Base-by-base conservation (phyloP, 1,284 basidiomycete species). In the Austroboletus novae-zelandiae region DNA sequence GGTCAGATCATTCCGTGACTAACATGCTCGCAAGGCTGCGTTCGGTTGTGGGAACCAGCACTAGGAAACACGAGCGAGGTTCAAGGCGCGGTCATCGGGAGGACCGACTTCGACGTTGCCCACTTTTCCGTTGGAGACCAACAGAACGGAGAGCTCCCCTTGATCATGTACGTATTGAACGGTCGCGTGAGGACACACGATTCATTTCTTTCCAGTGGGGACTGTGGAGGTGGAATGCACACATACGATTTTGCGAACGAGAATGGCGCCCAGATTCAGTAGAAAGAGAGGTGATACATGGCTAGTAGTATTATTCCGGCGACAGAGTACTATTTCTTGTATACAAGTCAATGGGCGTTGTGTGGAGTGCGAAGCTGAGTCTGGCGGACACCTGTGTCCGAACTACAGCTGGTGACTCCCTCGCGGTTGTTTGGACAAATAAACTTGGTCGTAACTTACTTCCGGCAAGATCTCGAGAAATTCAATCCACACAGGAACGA, bases 11-110 rank as follows among this genome's bases (percentile, higher is more conserved):
- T 43, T 50, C 14, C 27, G 47, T n/a, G 37, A 50, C 50, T 61
- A 30, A 48, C 36, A 37, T 31, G 32, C 45, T 40, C 30, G 43
- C 35, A 57, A 86, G 85, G 86, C 10, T 84, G 81, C 57, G 74
- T 89, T 9, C 74, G 84, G 18, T 58, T 86, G 27, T 89, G 86
- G 86, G 77, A 86, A 58, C 74, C 81, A 11, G 65, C 70, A 18
- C 59, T 67, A 27, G 70, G 79, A 7, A 58, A 52, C 7, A 59
- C 64, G 15, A 68, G 74, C 47, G 55, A 62, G 6, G 50, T 60
- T 5, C 80, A 84, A 60, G 80, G 82, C 9, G 61, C 52, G 13
- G 61, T 79, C 8, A 57, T 88, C 14, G 81, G 76, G 3, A 71
- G 77, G 56, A 71, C 74, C 10, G 70, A 76, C 54, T 77, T 77